Evolutionary conservation across 208 protist genomes (phyloP).

Genomic region (Acanthamoeba healyi): DNA sequence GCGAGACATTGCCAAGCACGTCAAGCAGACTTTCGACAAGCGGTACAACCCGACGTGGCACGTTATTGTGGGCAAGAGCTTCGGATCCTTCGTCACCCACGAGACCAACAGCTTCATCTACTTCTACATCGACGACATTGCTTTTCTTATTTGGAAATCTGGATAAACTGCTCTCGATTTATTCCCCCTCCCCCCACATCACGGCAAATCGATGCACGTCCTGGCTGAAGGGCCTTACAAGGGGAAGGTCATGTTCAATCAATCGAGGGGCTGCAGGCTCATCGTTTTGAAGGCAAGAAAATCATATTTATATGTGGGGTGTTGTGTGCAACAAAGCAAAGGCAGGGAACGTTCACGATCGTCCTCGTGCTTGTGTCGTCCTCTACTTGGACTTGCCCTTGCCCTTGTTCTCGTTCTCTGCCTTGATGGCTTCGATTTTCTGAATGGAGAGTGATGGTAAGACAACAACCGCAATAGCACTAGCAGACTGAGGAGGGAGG

Average conservation of each 20-base stretch:
- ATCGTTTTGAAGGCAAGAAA: too few relatives aligned
- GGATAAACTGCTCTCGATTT: slow-evolving; percentile 86
- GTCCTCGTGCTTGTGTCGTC: too few relatives aligned
- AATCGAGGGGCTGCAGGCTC: too few relatives aligned
- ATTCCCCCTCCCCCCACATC: too few relatives aligned
- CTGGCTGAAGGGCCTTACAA: too few relatives aligned
- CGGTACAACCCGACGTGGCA: slow-evolving; percentile 99
- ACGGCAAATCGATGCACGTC: too few relatives aligned
- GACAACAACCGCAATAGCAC: too few relatives aligned
- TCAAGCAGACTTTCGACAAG: slow-evolving; percentile 99
- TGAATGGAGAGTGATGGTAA: neutral
- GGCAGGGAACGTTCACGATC: too few relatives aligned
- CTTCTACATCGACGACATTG: slow-evolving; percentile 99
- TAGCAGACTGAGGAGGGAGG: neutral
- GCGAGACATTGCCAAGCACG: slow-evolving; percentile 99
- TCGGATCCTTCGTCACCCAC: slow-evolving; percentile 99
- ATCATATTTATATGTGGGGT: too few relatives aligned
- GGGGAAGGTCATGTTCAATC: too few relatives aligned
- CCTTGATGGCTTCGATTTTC: slow-evolving; percentile 5
- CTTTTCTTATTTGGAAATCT: slow-evolving; percentile 99
- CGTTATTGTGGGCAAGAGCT: slow-evolving; percentile 99
- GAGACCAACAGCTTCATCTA: slow-evolving; percentile 99
- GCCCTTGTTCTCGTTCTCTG: neutral
- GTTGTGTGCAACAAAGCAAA: too few relatives aligned
- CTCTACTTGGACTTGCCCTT: slow-evolving; percentile 4